A percentile compares a stretch with the other conserved stretches of the same genome.
Conservation (phyloP, 2,329 filamentous ascomycete genomes). For the Pseudogymnoascus sp. region DNA sequence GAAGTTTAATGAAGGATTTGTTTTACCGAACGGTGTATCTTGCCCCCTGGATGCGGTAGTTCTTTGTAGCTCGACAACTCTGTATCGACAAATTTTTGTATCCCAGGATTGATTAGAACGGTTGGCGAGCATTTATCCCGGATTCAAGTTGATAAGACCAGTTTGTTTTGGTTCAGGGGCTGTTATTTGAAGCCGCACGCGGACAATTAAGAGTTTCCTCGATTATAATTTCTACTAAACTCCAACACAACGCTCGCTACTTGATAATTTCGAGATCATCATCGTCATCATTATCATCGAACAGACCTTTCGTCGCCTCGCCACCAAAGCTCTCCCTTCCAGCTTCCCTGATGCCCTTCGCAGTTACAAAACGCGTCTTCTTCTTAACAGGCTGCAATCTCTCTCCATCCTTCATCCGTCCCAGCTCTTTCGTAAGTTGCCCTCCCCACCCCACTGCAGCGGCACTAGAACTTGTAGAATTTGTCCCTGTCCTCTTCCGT, state of each 20-base stretch:
- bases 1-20: not conserved
- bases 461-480: conserved; percentile 22
- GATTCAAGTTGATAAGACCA: not conserved
- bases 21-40: not conserved
- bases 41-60: not conserved
- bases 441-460: conserved; percentile 48
- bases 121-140: not conserved
- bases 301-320: conserved; percentile 29
- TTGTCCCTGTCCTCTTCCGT: conserved; percentile 47
- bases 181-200: not conserved
- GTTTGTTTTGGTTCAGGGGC: not conserved
- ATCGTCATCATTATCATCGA: conserved; percentile 24
- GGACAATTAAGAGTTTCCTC: not conserved
- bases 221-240: not conserved
- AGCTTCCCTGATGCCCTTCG: conserved; percentile 68
- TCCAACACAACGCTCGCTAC: conserved; percentile 2
- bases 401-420: conserved; percentile 55
- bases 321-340: conserved; percentile 63
- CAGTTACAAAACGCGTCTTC: conserved; percentile 73
- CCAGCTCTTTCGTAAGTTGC: conserved; percentile 46
- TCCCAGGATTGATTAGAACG: not conserved
- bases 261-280: conserved; percentile 27
- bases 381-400: conserved; percentile 46
- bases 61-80: not conserved
- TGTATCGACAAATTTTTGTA: not conserved